These are phyloP conservation scores for Ceratocystis papillata DNA, from an alignment of 2,329 filamentous ascomycete species.

Conservation along the genomic window DNA sequence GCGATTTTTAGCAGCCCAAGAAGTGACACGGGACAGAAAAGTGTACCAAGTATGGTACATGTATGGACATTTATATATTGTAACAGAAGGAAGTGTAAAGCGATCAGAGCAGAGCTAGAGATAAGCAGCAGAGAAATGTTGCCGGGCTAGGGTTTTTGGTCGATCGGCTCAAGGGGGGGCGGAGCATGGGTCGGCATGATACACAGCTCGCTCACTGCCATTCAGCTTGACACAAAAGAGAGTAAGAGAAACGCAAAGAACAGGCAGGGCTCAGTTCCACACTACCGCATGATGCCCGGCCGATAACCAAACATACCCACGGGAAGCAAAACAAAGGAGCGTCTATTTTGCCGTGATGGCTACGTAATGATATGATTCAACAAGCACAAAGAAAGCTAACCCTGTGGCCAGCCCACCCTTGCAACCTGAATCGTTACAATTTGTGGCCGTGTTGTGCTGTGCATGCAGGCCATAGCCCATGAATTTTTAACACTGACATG, in stretches of 20 bases:
- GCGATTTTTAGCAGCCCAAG: not conserved
- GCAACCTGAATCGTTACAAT: slow-evolving; percentile 4
- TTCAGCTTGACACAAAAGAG: not conserved
- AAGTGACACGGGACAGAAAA: not conserved
- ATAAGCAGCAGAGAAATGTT: slow-evolving; percentile 1
- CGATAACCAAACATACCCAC: not conserved
- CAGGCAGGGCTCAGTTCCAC: not conserved
- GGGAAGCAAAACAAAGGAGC: not conserved
- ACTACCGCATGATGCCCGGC: slow-evolving; percentile 4
- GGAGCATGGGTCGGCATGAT: slow-evolving; percentile 13
- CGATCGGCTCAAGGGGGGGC: slow-evolving; percentile 1
- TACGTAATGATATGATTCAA: slow-evolving; percentile 2
- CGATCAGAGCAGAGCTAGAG: not conserved
- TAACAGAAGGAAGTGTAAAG: slow-evolving; percentile 8
- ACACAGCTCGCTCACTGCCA: not conserved
- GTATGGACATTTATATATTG: not conserved
- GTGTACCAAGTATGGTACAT: not conserved
- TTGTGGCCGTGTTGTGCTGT: slow-evolving; percentile 12
- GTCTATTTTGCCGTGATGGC: not conserved
- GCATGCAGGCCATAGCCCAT: not conserved
- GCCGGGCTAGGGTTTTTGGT: not conserved
- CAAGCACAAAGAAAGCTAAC: not conserved
- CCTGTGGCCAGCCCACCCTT: not conserved
- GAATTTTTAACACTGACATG: not conserved
- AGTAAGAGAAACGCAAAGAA: not conserved